These are phyloP conservation scores for Pterulicium gracile DNA, from an alignment of 1,284 basidiomycete species.

Conservation along the genomic window DNA sequence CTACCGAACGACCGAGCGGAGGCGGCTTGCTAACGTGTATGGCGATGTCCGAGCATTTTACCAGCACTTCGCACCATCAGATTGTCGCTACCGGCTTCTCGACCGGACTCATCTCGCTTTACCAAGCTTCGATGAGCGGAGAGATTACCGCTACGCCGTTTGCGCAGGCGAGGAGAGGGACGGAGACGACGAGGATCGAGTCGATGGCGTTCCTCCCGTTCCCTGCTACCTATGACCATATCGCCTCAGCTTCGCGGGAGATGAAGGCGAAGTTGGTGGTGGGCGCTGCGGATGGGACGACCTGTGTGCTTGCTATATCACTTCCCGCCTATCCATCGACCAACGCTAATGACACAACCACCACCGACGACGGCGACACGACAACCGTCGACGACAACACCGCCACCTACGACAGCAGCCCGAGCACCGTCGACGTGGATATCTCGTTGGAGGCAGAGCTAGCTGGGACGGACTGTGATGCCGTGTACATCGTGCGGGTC, in stretches of 20 bases:
- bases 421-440: not conserved
- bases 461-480: conserved; percentile 38
- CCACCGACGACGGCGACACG: conserved; percentile 30
- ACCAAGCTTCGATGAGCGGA: too few relatives aligned
- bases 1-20: not conserved
- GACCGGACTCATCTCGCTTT: conserved; percentile 48
- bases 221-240: not conserved
- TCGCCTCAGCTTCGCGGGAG: conserved; percentile 9
- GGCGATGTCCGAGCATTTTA: not conserved
- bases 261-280: conserved; percentile 31
- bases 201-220: conserved; percentile 29
- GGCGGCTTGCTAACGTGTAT: not conserved
- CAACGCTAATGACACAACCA: conserved; percentile 25
- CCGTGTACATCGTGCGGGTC: conserved; percentile 27
- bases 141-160: conserved; percentile 31
- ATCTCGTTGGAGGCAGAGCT: conserved; percentile 30
- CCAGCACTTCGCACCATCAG: not conserved
- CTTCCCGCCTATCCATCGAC: not conserved
- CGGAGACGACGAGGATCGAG: conserved; percentile 48
- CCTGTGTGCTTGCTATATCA: conserved; percentile 38
- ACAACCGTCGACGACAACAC: conserved; percentile 25
- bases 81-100: conserved; percentile 24
- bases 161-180: conserved; percentile 19
- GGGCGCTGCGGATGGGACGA: conserved; percentile 45
- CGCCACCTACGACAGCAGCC: conserved; percentile 31